phyloP scores from a whole-genome alignment of 768 basidiomycete genomes.

The Panaeolus cyanescens region DNA sequence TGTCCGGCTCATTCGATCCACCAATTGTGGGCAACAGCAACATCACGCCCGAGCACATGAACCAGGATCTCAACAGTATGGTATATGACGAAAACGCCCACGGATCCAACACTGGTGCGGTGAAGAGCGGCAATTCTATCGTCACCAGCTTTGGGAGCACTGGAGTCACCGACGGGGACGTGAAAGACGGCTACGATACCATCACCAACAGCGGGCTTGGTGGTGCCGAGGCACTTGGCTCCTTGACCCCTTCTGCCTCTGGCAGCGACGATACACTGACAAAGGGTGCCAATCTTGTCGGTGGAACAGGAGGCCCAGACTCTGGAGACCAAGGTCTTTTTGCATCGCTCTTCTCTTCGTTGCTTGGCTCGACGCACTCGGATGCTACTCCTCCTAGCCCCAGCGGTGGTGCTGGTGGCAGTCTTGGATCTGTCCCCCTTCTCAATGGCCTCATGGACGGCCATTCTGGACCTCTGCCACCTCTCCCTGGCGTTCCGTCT shows the following conservation, averaged over 20 bases:
- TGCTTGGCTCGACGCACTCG: no score
- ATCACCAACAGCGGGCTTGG: not conserved
- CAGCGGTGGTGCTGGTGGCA: no score
- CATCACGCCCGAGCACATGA: not conserved
- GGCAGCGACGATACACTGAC: no score
- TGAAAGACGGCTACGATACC: not conserved
- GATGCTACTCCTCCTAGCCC: no score
- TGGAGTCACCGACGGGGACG: not conserved
- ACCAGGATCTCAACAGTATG: not conserved
- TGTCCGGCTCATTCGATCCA: not conserved
- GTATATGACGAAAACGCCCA: not conserved
- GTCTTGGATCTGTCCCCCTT: no score
- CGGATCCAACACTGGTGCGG: not conserved
- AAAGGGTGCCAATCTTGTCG: no score
- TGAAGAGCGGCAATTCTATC: not conserved
- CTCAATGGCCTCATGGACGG: no score
- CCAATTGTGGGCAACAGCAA: not conserved
- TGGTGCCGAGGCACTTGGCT: not conserved
- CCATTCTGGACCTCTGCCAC: not conserved
- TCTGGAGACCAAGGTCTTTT: no score
- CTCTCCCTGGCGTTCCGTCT: not conserved
- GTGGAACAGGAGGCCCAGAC: no score
- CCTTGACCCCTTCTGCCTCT: no score
- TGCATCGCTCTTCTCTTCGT: no score
- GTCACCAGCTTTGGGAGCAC: not conserved